A percentile compares a stretch with the other conserved stretches of the same genome.
Evolutionary conservation across 306 rosid species (phyloP).

Genomic region (Vigna reflexopilosa): DNA sequence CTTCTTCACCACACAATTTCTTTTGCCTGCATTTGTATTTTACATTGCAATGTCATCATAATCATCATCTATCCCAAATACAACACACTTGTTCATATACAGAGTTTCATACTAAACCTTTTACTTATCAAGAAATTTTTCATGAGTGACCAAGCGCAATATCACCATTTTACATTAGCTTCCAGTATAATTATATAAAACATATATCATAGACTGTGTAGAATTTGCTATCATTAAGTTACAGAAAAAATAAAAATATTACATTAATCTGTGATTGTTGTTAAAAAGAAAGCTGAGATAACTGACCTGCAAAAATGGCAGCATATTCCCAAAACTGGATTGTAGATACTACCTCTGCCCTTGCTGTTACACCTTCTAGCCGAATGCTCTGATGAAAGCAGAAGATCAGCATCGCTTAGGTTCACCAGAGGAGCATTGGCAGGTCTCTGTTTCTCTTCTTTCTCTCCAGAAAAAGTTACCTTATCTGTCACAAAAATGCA

Average conservation of each 20-base stretch:
- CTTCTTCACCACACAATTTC: slow-evolving; percentile 75
- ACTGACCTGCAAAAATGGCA: slow-evolving; percentile 84
- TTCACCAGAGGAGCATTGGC: slow-evolving; percentile 63
- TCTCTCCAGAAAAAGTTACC: not conserved
- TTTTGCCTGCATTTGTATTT: slow-evolving; percentile 66
- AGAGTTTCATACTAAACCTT: not conserved
- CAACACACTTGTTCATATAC: not conserved
- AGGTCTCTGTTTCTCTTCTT: slow-evolving; percentile 56
- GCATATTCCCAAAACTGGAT: slow-evolving; percentile 67
- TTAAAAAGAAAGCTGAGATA: not conserved
- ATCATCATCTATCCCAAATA: slow-evolving; percentile 20
- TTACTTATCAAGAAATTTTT: not conserved
- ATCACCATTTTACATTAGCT: not conserved
- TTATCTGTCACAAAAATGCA: slow-evolving; percentile 18
- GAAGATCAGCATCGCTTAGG: slow-evolving; percentile 39
- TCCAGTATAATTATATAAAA: not conserved
- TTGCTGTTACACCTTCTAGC: slow-evolving; percentile 66
- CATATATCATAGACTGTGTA: not conserved
- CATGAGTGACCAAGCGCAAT: not conserved
- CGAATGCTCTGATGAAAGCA: slow-evolving; percentile 50
- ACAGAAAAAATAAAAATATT: too few species aligned
- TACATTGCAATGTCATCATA: slow-evolving; percentile 32
- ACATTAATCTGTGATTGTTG: not conserved
- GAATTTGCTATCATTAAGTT: too few species aligned
- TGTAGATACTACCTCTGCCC: slow-evolving; percentile 71